A percentile compares a stretch with the other conserved stretches of the same genome.
These are phyloP conservation scores for Pseudocercospora macadamiae DNA, from an alignment of 2,329 filamentous ascomycete genomes.

Conservation along the genomic window DNA sequence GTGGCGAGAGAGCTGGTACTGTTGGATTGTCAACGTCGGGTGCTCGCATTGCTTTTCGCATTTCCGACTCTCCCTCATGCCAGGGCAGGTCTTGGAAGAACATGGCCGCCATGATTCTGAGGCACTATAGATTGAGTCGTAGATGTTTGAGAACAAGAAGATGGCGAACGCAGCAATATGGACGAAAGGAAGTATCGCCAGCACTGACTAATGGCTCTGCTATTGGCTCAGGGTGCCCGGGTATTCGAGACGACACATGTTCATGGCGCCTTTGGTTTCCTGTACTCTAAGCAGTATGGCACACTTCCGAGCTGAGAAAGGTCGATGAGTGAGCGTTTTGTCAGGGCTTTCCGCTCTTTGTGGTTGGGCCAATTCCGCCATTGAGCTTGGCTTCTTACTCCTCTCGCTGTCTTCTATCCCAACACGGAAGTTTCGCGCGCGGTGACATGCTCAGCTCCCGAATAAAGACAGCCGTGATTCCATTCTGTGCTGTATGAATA, in stretches of 20 bases:
- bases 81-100: slow-evolving; percentile 22
- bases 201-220: no score
- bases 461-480: background rate
- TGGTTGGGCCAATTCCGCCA: background rate
- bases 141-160: background rate
- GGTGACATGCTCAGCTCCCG: background rate
- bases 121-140: no score
- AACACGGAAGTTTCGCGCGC: background rate
- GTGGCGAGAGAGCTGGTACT: slow-evolving; percentile 61
- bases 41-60: slow-evolving; percentile 65
- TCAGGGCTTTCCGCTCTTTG: background rate
- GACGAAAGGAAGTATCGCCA: background rate
- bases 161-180: background rate
- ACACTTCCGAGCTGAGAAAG: no score
- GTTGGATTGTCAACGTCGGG: slow-evolving; percentile 69
- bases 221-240: no score
- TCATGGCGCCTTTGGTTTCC: no score
- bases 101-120: slow-evolving; percentile 9
- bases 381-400: background rate
- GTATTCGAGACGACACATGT: no score
- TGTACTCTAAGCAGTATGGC: no score
- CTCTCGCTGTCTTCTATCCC: background rate
- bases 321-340: background rate
- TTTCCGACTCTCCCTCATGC: slow-evolving; percentile 51
- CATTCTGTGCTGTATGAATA: no score